Conservation (phyloP, 1,284 basidiomycete species). For the Rhodotorula sp. region DNA sequence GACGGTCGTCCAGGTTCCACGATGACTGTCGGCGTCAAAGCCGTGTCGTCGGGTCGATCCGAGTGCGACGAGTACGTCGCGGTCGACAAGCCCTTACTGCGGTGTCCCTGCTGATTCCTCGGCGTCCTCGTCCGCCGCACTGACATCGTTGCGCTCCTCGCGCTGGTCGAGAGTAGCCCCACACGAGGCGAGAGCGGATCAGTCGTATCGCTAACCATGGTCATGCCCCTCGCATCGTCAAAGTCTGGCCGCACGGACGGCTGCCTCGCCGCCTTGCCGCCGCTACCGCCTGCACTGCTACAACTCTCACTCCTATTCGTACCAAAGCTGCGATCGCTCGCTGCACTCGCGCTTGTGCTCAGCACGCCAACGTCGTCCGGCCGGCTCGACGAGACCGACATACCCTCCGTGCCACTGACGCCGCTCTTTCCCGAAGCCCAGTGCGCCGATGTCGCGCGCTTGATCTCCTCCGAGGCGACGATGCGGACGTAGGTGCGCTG, state of each 20-base stretch:
- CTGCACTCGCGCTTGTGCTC: slow-evolving; percentile 20
- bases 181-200: slow-evolving; percentile 8
- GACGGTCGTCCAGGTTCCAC: slow-evolving; percentile 77
- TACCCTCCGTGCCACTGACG: slow-evolving; percentile 40
- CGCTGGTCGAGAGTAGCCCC: slow-evolving; percentile 43
- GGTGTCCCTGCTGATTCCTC: slow-evolving; percentile 51
- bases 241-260: not conserved
- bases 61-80: slow-evolving; percentile 18
- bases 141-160: slow-evolving; percentile 42
- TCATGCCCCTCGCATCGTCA: slow-evolving; percentile 22
- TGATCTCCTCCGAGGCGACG: slow-evolving; percentile 72
- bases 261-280: not conserved
- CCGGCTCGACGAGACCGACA: slow-evolving; percentile 8
- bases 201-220: slow-evolving; percentile 14
- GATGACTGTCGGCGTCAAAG: slow-evolving; percentile 63
- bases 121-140: slow-evolving; percentile 26
- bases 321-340: slow-evolving; percentile 16
- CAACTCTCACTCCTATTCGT: not conserved
- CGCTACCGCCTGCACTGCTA: not conserved
- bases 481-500: slow-evolving; percentile 83
- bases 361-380: not conserved
- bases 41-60: slow-evolving; percentile 15
- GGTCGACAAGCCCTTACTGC: slow-evolving; percentile 53
- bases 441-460: slow-evolving; percentile 50
- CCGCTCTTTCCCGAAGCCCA: slow-evolving; percentile 46